Conservation (phyloP, 2,329 filamentous ascomycete genomes). For the Colletotrichum cereale region DNA sequence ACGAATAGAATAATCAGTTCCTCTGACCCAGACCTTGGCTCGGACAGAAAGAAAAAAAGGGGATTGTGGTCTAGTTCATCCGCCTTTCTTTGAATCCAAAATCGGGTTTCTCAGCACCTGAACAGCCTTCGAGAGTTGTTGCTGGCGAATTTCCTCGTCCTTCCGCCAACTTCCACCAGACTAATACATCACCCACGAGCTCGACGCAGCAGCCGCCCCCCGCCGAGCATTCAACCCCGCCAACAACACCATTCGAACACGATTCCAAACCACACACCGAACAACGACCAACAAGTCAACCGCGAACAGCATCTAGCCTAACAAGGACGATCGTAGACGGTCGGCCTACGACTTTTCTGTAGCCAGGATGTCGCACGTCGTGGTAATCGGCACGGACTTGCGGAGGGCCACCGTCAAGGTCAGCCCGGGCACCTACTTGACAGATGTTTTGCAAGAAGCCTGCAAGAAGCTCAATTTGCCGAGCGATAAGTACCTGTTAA, state of each 20-base stretch:
- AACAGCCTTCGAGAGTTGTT: not conserved
- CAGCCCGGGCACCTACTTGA: conserved; percentile 81
- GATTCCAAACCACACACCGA: not conserved
- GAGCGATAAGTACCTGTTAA: conserved; percentile 82
- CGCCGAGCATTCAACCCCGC: conserved; percentile 33
- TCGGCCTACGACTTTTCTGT: not conserved
- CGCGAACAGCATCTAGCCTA: not conserved
- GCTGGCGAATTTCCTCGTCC: not conserved
- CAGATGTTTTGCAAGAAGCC: conserved; percentile 88
- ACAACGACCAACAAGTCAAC: not conserved
- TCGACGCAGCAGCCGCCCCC: conserved; percentile 31
- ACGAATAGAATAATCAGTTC: not conserved
- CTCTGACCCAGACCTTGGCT: not conserved
- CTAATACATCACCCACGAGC: conserved; percentile 19
- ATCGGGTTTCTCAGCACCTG: not conserved
- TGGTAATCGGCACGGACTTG: conserved; percentile 85
- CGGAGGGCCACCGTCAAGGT: conserved; percentile 87
- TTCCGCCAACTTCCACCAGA: conserved; percentile 31
- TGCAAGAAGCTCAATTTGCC: conserved; percentile 84
- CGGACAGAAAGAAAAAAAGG: not conserved
- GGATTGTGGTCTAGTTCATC: not conserved
- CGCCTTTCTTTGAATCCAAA: not conserved
- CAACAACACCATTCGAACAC: conserved; percentile 20
- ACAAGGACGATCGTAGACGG: too few species aligned
- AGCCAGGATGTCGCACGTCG: conserved; percentile 81